Conservation (phyloP, 305 asterid genomes). For the Fraxinus velutina region DNA sequence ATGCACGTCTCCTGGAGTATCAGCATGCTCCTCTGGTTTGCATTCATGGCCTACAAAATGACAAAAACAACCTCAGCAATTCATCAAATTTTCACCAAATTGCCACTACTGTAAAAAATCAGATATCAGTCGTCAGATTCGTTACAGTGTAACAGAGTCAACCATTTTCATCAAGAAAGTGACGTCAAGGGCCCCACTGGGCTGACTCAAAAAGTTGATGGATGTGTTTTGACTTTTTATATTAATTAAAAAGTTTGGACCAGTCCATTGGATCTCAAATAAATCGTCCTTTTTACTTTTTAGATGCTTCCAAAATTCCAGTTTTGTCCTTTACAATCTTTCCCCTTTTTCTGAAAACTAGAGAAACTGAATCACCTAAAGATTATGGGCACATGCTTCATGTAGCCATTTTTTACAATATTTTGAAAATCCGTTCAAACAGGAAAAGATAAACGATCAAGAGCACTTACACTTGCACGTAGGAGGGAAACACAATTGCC, state of each 20-base stretch:
- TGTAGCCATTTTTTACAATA: slow-evolving; percentile 10
- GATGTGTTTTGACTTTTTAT: slow-evolving; percentile 28
- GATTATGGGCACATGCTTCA: slow-evolving; percentile 34
- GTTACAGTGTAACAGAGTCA: slow-evolving; percentile 25
- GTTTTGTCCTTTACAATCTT: slow-evolving; percentile 30
- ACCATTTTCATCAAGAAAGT: slow-evolving; percentile 14
- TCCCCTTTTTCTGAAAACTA: slow-evolving; percentile 7
- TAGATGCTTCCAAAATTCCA: slow-evolving; percentile 30
- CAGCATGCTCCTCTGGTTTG: slow-evolving; percentile 51
- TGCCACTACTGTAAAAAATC: slow-evolving; percentile 10
- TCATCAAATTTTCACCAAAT: not conserved
- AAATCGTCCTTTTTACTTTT: slow-evolving; percentile 8
- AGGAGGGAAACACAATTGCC: slow-evolving; percentile 93
- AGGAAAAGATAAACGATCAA: not conserved
- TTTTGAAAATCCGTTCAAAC: not conserved
- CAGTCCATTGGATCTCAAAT: slow-evolving; percentile 20
- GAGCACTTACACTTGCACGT: slow-evolving; percentile 60
- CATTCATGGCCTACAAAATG: slow-evolving; percentile 23
- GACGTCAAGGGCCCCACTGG: slow-evolving; percentile 20
- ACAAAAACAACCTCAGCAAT: slow-evolving; percentile 24
- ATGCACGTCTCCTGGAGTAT: slow-evolving; percentile 92
- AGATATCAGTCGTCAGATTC: slow-evolving; percentile 21
- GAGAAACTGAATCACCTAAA: slow-evolving; percentile 21
- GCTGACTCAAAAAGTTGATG: slow-evolving; percentile 17
- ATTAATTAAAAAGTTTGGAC: not conserved